Evolutionary conservation across 2,329 filamentous ascomycete species (phyloP).

Genomic region (Paraconiothyrium brasiliense): DNA sequence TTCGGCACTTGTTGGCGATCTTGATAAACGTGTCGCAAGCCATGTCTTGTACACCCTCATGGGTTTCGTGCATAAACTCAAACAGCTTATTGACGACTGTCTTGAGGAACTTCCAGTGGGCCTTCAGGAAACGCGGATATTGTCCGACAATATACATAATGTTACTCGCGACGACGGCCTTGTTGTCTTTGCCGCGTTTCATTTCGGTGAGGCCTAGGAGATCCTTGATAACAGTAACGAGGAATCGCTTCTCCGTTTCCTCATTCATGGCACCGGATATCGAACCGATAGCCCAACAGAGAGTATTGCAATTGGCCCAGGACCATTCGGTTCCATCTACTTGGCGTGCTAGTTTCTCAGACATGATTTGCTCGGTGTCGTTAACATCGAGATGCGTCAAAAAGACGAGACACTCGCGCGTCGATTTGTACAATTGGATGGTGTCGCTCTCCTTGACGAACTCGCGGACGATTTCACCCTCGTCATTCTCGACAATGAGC

Average conservation of each 20-base stretch:
- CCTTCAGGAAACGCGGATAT: conserved; percentile 97
- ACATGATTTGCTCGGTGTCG: conserved; percentile 99
- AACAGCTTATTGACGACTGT: conserved; percentile 99
- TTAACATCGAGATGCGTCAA: conserved; percentile 96
- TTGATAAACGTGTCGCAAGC: conserved; percentile 99
- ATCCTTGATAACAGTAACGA: conserved; percentile 99
- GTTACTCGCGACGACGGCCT: conserved; percentile 97
- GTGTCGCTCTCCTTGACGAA: conserved; percentile 99
- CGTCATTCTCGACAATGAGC: conserved; percentile 98
- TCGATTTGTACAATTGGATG: conserved; percentile 99
- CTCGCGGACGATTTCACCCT: conserved; percentile 97
- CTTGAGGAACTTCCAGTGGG: conserved; percentile 99
- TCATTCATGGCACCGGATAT: conserved; percentile 99
- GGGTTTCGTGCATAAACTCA: conserved; percentile 99
- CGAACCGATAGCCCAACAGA: conserved; percentile 99
- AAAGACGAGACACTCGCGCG: conserved; percentile 95
- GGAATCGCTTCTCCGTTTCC: conserved; percentile 97
- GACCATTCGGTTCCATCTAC: conserved; percentile 98
- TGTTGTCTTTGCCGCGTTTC: conserved; percentile 99
- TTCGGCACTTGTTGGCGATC: conserved; percentile 96
- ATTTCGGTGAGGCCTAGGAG: conserved; percentile 95
- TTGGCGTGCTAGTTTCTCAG: conserved; percentile 93
- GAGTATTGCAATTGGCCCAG: conserved; percentile 99
- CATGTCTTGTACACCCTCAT: conserved; percentile 99
- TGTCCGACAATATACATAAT: conserved; percentile 99